A percentile compares a stretch with the other conserved stretches of the same genome.
Evolutionary conservation across 2,329 filamentous ascomycete species (phyloP).

Genomic region (Triangularia setosa): DNA sequence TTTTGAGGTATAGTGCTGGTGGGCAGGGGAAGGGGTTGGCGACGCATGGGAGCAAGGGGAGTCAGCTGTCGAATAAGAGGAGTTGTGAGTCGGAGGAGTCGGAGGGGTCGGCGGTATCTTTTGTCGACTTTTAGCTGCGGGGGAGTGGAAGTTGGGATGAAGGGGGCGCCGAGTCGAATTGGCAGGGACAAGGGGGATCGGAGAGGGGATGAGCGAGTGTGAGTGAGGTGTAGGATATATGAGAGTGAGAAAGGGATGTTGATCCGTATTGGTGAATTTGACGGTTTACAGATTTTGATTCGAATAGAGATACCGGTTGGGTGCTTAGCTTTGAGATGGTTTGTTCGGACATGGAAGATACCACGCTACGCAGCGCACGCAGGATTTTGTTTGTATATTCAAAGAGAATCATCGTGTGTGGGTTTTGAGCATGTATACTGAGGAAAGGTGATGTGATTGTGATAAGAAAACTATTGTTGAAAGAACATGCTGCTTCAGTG

Average conservation of each 20-base stretch:
- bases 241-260: neutral
- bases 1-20: neutral
- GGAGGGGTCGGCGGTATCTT: neutral
- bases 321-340: too few relatives aligned
- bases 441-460: neutral
- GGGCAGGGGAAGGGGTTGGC: neutral
- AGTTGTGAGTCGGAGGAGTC: neutral
- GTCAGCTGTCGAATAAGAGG: neutral
- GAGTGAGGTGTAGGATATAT: neutral
- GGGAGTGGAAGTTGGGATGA: neutral
- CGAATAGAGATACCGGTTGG: too few relatives aligned
- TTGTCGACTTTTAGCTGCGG: neutral
- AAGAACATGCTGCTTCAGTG: too few relatives aligned
- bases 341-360: constrained; percentile 1
- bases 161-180: neutral
- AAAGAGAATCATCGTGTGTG: neutral
- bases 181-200: neutral
- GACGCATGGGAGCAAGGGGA: neutral
- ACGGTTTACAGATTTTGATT: too few relatives aligned
- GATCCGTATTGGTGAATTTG: too few relatives aligned
- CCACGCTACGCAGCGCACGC: neutral
- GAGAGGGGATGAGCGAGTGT: neutral
- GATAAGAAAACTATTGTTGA: neutral
- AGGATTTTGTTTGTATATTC: neutral
- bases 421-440: too few relatives aligned